These are phyloP conservation scores for Gracilaria domingensis DNA, from an alignment of 23 red algal genomes.

Conservation along the genomic window DNA sequence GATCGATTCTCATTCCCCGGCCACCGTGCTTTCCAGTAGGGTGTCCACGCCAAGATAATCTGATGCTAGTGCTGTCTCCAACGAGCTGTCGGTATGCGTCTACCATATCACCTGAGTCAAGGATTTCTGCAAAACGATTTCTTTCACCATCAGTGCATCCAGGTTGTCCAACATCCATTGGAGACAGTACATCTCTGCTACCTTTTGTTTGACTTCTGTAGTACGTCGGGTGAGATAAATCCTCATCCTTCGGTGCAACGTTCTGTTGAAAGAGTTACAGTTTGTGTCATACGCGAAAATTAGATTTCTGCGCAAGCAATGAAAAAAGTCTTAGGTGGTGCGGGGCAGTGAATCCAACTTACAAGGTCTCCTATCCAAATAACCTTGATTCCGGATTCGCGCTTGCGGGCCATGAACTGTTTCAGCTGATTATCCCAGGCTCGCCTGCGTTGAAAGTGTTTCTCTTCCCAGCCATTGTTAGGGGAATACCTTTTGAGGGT, in stretches of 20 bases:
- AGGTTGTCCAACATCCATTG: conserved; percentile 31
- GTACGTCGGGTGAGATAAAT: conserved; percentile 58
- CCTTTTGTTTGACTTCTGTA: conserved; percentile 27
- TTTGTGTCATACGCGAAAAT: background rate
- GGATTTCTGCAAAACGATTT: conserved; percentile 48
- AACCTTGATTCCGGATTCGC: conserved; percentile 34
- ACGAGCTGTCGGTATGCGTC: conserved; percentile 55
- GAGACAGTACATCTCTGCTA: background rate
- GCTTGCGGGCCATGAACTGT: conserved; percentile 47
- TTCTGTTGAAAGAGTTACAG: conserved; percentile 23
- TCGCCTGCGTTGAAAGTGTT: conserved; percentile 29
- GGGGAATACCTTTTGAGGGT: conserved; percentile 43
- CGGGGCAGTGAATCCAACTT: background rate
- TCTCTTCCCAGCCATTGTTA: conserved; percentile 67
- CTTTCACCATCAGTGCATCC: conserved; percentile 64
- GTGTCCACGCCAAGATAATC: conserved; percentile 50
- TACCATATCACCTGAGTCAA: conserved; percentile 46
- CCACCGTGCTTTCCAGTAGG: conserved; percentile 48
- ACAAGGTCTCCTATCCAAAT: conserved; percentile 74
- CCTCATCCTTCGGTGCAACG: conserved; percentile 54
- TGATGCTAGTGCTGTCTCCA: background rate
- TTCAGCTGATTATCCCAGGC: conserved; percentile 46
- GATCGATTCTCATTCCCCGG: conserved; percentile 67
- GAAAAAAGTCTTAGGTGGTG: background rate
- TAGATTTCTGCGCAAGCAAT: background rate